A percentile compares a stretch with the other conserved stretches of the same genome.
These are phyloP conservation scores for Mucor indicus DNA, from an alignment of 371 early-diverging fungal species.

Conservation along the genomic window DNA sequence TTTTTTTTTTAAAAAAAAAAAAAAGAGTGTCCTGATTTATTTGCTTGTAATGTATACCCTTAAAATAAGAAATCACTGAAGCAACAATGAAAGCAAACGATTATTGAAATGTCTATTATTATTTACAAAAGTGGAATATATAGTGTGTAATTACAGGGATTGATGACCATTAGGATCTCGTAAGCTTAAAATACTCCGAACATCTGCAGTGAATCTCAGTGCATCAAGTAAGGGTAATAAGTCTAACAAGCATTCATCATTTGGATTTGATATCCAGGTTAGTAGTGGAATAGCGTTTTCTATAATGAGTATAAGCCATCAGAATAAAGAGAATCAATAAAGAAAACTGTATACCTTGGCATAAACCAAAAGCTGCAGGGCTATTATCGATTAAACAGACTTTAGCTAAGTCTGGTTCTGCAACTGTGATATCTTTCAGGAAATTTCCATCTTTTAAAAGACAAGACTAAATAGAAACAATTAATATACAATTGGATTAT, in stretches of 20 bases:
- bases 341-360: conserved; percentile 57
- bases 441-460: conserved; percentile 70
- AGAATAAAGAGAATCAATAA: too few relatives aligned
- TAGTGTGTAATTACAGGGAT: too few relatives aligned
- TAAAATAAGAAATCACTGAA: too few relatives aligned
- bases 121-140: too few relatives aligned
- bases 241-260: conserved; percentile 82
- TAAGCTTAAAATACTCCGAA: conserved; percentile 56
- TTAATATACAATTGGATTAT: not conserved
- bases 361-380: conserved; percentile 78
- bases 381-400: conserved; percentile 92
- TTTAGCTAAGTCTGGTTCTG: conserved; percentile 81
- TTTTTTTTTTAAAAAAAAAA: too few relatives aligned
- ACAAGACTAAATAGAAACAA: conserved; percentile 59
- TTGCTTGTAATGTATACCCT: too few relatives aligned
- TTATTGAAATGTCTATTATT: too few relatives aligned
- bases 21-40: too few relatives aligned
- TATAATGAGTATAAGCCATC: conserved; percentile 14
- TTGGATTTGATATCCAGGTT: conserved; percentile 74
- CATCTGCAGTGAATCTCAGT: conserved; percentile 79
- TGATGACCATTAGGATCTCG: conserved; percentile 1
- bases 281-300: conserved; percentile 85
- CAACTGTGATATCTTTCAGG: conserved; percentile 80
- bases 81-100: too few relatives aligned
- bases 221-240: conserved; percentile 83